A percentile compares a stretch with the other conserved stretches of the same genome.
phyloP scores from a whole-genome alignment of 1,284 basidiomycete genomes.

The Trichosporon coremiiforme region DNA sequence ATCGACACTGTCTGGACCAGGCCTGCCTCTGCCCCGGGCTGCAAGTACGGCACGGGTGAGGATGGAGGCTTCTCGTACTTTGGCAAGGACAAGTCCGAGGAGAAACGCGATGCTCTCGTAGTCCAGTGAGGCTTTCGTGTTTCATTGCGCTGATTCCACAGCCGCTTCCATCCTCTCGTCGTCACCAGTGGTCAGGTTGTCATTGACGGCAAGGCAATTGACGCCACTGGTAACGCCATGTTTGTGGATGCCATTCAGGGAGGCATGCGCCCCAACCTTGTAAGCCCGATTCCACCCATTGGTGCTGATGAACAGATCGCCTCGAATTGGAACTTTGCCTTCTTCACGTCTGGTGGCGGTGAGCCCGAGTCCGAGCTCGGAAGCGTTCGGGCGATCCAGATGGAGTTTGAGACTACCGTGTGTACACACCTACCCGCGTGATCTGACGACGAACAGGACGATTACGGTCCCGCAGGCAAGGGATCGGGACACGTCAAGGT shows the following conservation, averaged over 20 bases:
- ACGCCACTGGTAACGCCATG: conserved; percentile 79
- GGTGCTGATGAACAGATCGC: conserved; percentile 62
- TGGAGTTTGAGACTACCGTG: conserved; percentile 88
- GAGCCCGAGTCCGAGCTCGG: conserved; percentile 64
- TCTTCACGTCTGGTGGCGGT: conserved; percentile 65
- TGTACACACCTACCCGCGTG: conserved; percentile 26
- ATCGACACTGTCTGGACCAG: conserved; percentile 74
- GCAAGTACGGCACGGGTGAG: conserved; percentile 86
- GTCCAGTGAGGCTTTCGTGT: conserved; percentile 62
- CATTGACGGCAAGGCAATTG: conserved; percentile 67
- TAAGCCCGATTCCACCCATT: conserved; percentile 32
- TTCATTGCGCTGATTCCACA: conserved; percentile 25
- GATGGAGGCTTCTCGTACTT: conserved; percentile 90
- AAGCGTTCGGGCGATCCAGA: conserved; percentile 83
- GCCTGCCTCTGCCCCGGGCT: conserved; percentile 74
- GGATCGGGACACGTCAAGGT: conserved; percentile 78
- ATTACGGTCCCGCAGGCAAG: conserved; percentile 71
- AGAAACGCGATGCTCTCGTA: conserved; percentile 78
- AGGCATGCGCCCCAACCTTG: conserved; percentile 86
- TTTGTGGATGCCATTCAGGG: conserved; percentile 97
- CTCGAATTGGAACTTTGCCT: conserved; percentile 90
- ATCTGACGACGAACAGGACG: conserved; percentile 53
- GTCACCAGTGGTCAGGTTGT: conserved; percentile 71
- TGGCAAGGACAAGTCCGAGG: conserved; percentile 64
- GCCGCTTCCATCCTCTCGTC: conserved; percentile 82